These are phyloP conservation scores for Xylariaceae sp. DNA, from an alignment of 2,329 filamentous ascomycete species.

Conservation along the genomic window DNA sequence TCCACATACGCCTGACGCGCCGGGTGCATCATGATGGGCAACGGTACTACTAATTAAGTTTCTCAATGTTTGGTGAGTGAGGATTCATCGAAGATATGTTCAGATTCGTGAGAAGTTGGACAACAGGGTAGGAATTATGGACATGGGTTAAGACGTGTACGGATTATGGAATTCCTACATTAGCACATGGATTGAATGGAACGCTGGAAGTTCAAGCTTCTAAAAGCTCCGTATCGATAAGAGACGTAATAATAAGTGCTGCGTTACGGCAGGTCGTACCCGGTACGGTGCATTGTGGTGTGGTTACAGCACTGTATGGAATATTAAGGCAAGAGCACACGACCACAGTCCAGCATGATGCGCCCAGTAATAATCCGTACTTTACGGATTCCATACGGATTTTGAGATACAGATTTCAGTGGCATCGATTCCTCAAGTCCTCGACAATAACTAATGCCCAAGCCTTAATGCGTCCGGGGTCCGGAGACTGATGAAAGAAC, in stretches of 20 bases:
- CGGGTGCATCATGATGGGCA: slow-evolving; percentile 67
- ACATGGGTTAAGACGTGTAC: background rate
- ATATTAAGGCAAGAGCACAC: too few species aligned
- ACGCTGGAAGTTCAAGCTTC: slow-evolving; percentile 7
- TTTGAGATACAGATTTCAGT: too few species aligned
- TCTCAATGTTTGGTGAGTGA: background rate
- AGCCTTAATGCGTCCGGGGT: too few species aligned
- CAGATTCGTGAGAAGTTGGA: background rate
- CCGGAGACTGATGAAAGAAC: too few species aligned
- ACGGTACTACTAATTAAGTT: background rate
- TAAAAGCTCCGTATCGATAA: slow-evolving; percentile 20
- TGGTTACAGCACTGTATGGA: too few species aligned
- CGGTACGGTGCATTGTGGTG: too few species aligned
- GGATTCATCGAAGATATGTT: background rate
- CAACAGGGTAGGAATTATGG: background rate
- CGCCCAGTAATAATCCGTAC: too few species aligned
- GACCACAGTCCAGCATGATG: too few species aligned
- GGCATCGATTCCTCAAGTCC: too few species aligned
- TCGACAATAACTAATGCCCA: too few species aligned
- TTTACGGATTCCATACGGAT: too few species aligned
- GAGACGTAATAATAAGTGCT: background rate
- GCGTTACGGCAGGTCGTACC: too few species aligned
- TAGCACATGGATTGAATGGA: background rate
- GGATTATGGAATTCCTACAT: background rate
- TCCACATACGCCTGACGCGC: slow-evolving; percentile 91